Evolutionary conservation across 768 basidiomycete species (phyloP).

Genomic region (Suillus luteus): DNA sequence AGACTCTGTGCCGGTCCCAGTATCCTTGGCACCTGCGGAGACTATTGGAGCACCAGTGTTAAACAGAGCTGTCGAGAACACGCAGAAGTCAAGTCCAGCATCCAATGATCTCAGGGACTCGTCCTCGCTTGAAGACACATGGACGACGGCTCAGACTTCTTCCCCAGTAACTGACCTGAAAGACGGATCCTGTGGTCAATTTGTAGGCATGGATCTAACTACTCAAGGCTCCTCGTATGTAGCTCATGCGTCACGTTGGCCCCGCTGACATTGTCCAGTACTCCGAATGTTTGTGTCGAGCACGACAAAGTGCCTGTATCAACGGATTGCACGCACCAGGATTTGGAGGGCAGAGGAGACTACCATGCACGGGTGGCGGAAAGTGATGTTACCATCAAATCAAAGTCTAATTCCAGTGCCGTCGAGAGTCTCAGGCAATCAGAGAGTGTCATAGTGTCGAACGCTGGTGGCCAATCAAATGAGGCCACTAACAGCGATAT

Average conservation of each 20-base stretch:
- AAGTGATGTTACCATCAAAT: neutral
- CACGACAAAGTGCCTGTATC: neutral
- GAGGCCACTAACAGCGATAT: neutral
- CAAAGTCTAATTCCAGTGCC: neutral
- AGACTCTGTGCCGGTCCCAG: neutral
- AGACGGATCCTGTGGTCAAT: neutral
- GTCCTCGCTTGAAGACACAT: neutral
- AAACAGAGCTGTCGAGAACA: neutral
- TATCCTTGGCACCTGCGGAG: neutral
- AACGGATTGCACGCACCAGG: neutral
- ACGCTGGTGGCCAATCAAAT: neutral
- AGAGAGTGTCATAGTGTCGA: neutral
- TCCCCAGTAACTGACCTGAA: neutral
- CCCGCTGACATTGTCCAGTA: neutral
- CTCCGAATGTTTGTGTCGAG: neutral
- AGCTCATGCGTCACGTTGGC: neutral
- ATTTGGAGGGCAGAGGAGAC: neutral
- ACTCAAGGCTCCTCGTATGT: neutral
- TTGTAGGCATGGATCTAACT: neutral
- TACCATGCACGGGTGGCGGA: neutral
- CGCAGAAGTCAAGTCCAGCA: neutral
- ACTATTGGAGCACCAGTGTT: neutral
- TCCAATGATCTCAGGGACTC: neutral
- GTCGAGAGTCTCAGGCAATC: neutral
- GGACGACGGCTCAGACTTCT: neutral